Evolutionary conservation across 129 eudicot genomes (phyloP).

Genomic region (Pittosporum tobira): DNA sequence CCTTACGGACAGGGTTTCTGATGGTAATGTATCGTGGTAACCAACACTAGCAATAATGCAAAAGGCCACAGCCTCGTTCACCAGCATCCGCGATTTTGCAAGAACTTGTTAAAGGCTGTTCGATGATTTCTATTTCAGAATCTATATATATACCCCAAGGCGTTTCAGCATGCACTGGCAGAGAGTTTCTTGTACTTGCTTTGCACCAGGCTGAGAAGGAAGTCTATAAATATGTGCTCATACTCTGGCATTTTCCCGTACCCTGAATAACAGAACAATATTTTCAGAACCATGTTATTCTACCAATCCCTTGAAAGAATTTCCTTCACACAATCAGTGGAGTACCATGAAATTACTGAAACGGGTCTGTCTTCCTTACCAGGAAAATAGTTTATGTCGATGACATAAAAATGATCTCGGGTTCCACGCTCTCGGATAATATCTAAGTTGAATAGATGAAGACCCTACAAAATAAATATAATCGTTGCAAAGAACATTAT

Average conservation of each 20-base stretch:
- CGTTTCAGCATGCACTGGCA: conserved; percentile 7
- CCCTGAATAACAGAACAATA: conserved; percentile 47
- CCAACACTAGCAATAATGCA: no score
- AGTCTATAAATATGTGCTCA: conserved; percentile 93
- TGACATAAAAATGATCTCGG: conserved; percentile 67
- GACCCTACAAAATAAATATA: conserved; percentile 46
- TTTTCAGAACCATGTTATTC: neutral
- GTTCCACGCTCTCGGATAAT: conserved; percentile 92
- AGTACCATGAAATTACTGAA: neutral
- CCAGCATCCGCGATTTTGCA: no score
- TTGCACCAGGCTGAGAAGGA: conserved; percentile 58
- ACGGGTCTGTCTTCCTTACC: conserved; percentile 38
- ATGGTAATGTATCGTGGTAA: no score
- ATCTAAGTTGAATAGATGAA: conserved; percentile 87
- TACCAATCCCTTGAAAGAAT: neutral
- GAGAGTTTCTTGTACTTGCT: conserved; percentile 49
- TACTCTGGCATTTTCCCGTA: conserved; percentile 99
- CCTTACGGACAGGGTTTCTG: no score
- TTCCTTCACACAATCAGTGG: neutral
- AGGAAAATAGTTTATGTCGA: conserved; percentile 94
- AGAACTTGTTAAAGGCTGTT: no score
- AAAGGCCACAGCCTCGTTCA: no score
- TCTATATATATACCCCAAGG: neutral
- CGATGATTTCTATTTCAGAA: no score
- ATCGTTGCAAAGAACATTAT: neutral